Conservation (phyloP, 352 stramenopile species). For the Elongisporangium undulatum region DNA sequence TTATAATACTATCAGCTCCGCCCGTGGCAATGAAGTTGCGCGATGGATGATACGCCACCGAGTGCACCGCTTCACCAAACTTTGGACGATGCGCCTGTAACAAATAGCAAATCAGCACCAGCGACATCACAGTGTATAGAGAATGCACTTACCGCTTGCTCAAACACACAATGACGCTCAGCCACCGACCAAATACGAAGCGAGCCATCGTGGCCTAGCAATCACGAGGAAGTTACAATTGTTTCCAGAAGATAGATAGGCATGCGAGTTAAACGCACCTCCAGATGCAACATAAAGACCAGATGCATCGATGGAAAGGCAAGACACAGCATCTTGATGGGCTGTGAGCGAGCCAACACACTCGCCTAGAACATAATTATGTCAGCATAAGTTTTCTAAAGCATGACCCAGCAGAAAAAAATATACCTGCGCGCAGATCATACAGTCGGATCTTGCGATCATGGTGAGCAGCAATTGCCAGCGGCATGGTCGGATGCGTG, state of each 20-base stretch:
- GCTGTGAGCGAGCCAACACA: constrained; percentile 72
- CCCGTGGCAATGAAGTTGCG: constrained; percentile 79
- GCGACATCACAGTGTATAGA: not conserved
- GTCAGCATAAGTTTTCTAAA: not conserved
- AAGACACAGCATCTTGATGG: constrained; percentile 80
- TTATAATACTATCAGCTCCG: constrained; percentile 81
- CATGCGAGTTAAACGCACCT: constrained; percentile 23
- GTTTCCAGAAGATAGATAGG: not conserved
- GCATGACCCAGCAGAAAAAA: not conserved
- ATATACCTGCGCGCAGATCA: constrained; percentile 69
- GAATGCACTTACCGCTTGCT: constrained; percentile 55
- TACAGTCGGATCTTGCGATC: constrained; percentile 85
- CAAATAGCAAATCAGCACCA: constrained; percentile 1
- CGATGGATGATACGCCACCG: constrained; percentile 70
- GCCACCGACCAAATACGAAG: constrained; percentile 79
- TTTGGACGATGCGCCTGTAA: constrained; percentile 73
- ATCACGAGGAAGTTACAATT: not conserved
- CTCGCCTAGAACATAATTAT: constrained; percentile 32
- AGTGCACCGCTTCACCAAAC: constrained; percentile 73
- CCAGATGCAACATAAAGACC: constrained; percentile 73
- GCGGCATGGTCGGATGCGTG: constrained; percentile 79
- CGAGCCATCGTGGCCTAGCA: constrained; percentile 73
- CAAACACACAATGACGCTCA: constrained; percentile 83
- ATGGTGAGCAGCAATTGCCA: constrained; percentile 78
- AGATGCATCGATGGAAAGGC: constrained; percentile 70